Conservation (phyloP, 495 filamentous ascomycete species). For the Xeromyces bisporus region DNA sequence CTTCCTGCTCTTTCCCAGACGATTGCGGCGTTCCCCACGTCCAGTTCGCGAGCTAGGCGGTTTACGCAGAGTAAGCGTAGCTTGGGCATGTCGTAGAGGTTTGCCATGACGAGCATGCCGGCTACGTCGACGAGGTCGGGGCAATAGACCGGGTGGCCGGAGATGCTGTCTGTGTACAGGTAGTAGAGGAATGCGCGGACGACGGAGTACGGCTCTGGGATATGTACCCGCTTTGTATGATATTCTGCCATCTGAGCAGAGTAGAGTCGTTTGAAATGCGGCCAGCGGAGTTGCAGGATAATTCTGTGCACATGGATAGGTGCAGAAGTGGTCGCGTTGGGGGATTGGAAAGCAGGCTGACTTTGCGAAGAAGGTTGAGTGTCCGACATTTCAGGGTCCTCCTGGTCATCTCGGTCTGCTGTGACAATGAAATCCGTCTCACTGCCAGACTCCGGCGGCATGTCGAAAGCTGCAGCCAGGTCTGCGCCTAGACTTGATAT, state of each 20-base stretch:
- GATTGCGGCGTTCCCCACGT: slow-evolving; percentile 84
- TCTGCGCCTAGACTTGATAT: slow-evolving; percentile 60
- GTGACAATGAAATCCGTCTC: slow-evolving; percentile 77
- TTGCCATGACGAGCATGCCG: slow-evolving; percentile 92
- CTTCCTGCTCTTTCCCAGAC: slow-evolving; percentile 88
- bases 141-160: slow-evolving; percentile 43
- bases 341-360: slow-evolving; percentile 43
- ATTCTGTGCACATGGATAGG: slow-evolving; percentile 86
- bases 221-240: slow-evolving; percentile 91
- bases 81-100: slow-evolving; percentile 90
- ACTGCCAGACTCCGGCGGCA: slow-evolving; percentile 57
- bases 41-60: slow-evolving; percentile 71
- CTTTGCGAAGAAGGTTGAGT: slow-evolving; percentile 21
- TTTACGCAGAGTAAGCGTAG: slow-evolving; percentile 80
- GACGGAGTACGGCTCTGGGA: slow-evolving; percentile 86
- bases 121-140: slow-evolving; percentile 72
- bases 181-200: slow-evolving; percentile 93
- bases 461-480: slow-evolving; percentile 69
- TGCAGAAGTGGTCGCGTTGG: slow-evolving; percentile 49
- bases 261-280: slow-evolving; percentile 84
- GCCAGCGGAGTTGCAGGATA: slow-evolving; percentile 87
- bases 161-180: slow-evolving; percentile 87
- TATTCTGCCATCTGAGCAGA: slow-evolving; percentile 91
- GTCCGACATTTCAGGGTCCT: slow-evolving; percentile 41
- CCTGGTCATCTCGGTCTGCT: slow-evolving; percentile 51